Conservation (phyloP, 2,329 filamentous ascomycete genomes). For the Aspergillus quadricinctus region DNA sequence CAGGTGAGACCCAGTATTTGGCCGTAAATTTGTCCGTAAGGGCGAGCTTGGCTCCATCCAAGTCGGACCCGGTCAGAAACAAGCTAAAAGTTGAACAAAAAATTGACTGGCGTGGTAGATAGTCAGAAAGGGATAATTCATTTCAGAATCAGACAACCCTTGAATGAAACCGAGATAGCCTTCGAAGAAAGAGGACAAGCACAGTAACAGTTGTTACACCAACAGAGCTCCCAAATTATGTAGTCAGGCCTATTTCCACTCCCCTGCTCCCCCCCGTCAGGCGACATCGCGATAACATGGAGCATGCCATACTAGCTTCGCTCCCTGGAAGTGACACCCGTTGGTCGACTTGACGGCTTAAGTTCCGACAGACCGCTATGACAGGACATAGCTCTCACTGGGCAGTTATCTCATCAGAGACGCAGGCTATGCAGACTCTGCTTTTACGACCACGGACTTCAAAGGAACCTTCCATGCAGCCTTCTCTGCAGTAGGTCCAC, state of each 20-base stretch:
- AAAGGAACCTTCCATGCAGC: slow-evolving; percentile 31
- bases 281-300: slow-evolving; percentile 6
- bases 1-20: slow-evolving; percentile 6
- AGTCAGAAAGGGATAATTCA: background rate
- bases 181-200: background rate
- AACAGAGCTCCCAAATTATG: background rate
- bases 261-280: slow-evolving; percentile 7
- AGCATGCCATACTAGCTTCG: slow-evolving; percentile 5
- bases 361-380: slow-evolving; percentile 14
- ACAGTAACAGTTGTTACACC: background rate
- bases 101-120: background rate
- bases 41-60: slow-evolving; percentile 12
- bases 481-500: slow-evolving; percentile 29
- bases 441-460: slow-evolving; percentile 2
- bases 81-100: background rate
- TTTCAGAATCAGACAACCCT: background rate
- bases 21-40: slow-evolving; percentile 3
- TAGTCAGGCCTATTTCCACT: slow-evolving; percentile 3
- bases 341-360: slow-evolving; percentile 6
- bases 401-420: background rate
- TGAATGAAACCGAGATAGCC: background rate
- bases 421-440: slow-evolving; percentile 6
- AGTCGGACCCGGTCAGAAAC: slow-evolving; percentile 1
- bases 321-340: slow-evolving; percentile 14
- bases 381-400: slow-evolving; percentile 1